These are phyloP conservation scores for Blastocystis sp. DNA, from an alignment of 352 stramenopile species.

Conservation along the genomic window DNA sequence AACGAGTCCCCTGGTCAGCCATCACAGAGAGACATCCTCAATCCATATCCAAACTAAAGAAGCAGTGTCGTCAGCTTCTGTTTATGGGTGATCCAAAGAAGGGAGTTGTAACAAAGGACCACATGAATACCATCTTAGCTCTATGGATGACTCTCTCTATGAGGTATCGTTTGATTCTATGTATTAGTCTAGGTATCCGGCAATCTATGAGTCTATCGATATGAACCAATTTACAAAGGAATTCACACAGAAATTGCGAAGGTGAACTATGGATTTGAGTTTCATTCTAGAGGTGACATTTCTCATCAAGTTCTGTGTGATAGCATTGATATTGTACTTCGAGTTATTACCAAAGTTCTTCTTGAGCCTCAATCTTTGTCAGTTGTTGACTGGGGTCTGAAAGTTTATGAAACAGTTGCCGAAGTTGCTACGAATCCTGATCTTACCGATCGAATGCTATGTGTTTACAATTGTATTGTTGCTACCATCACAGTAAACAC, in stretches of 20 bases:
- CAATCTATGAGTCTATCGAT: background rate
- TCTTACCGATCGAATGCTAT: background rate
- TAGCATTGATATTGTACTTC: background rate
- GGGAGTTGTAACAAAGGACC: background rate
- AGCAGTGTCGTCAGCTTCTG: background rate
- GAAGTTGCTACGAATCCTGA: background rate
- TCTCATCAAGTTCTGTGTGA: background rate
- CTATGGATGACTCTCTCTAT: conserved; percentile 10
- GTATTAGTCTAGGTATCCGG: background rate
- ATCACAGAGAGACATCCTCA: background rate
- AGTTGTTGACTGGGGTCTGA: background rate
- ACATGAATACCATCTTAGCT: conserved; percentile 16
- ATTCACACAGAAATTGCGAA: background rate
- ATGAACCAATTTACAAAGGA: background rate
- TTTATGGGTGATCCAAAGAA: background rate
- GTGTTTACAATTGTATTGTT: background rate
- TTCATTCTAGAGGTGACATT: background rate
- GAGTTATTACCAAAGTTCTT: background rate
- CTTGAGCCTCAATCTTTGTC: background rate
- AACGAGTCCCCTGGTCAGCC: background rate
- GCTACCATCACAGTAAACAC: background rate
- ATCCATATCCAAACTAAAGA: background rate
- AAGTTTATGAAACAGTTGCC: background rate
- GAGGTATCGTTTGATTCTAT: background rate
- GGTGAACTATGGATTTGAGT: background rate